Conservation (phyloP, 2,329 filamentous ascomycete genomes). For the Simplicillium sp. region DNA sequence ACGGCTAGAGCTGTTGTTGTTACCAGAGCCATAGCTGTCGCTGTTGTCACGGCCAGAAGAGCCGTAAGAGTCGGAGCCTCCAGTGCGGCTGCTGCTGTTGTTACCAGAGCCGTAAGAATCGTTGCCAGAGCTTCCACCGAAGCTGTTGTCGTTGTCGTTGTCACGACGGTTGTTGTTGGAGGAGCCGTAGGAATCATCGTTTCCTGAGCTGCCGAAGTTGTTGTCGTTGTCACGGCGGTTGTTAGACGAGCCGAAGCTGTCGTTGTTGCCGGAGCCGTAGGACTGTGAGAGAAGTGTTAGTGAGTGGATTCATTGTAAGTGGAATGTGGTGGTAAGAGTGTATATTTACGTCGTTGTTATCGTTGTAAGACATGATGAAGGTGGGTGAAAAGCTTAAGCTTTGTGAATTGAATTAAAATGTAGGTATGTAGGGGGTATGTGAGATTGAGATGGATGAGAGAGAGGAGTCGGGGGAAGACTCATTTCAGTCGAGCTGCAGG, state of each 20-base stretch:
- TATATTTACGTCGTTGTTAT: constrained; percentile 23
- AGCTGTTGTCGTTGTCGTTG: constrained; percentile 9
- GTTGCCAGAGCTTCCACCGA: constrained; percentile 10
- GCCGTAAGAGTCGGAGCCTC: constrained; percentile 1
- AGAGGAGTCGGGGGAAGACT: neutral
- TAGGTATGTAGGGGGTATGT: neutral
- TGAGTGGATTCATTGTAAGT: neutral
- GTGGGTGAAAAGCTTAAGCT: constrained; percentile 3
- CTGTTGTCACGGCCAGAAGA: constrained; percentile 2
- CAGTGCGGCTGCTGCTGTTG: constrained; percentile 20
- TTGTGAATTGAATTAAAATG: too few species aligned
- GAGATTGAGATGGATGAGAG: too few species aligned
- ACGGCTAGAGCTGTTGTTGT: constrained; percentile 9
- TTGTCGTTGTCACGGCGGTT: constrained; percentile 9
- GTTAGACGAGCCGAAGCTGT: constrained; percentile 2
- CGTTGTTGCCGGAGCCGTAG: constrained; percentile 8
- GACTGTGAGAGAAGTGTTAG: neutral
- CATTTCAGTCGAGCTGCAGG: too few species aligned
- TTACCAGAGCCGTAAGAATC: constrained; percentile 16
- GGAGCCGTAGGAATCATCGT: constrained; percentile 10
- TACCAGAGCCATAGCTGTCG: constrained; percentile 10
- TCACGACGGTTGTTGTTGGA: constrained; percentile 3
- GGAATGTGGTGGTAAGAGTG: too few species aligned
- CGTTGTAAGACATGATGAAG: constrained; percentile 36
- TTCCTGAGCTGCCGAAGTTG: constrained; percentile 13